phyloP scores from a whole-genome alignment of 2,329 filamentous ascomycete species.

The Cercospora sojina region DNA sequence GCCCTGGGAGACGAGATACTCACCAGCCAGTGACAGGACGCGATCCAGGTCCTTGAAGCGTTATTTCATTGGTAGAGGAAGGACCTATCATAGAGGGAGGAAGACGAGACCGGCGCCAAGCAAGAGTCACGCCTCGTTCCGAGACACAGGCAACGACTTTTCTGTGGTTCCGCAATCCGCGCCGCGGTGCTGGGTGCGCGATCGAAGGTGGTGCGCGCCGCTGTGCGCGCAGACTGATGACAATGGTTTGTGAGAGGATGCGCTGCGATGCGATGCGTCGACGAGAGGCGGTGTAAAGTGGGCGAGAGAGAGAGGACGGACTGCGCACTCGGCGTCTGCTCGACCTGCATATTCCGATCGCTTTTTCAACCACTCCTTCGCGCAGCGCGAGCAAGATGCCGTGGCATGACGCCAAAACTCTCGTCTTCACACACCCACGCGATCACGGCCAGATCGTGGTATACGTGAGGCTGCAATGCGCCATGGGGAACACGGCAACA shows the following conservation, averaged over 20 bases:
- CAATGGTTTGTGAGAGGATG: background rate
- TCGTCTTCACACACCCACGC: constrained; percentile 2
- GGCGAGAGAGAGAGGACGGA: background rate
- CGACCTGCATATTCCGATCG: constrained; percentile 5
- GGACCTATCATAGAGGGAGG: constrained; percentile 13
- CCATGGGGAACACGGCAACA: constrained; percentile 12
- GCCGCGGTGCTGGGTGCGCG: constrained; percentile 1
- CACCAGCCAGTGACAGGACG: constrained; percentile 19
- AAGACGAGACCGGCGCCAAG: background rate
- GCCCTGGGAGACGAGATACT: constrained; percentile 16
- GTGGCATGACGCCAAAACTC: constrained; percentile 2
- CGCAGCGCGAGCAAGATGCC: background rate
- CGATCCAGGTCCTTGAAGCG: constrained; percentile 19
- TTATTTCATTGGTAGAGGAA: constrained; percentile 15
- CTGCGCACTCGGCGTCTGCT: background rate
- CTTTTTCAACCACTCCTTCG: background rate
- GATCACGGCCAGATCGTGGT: background rate
- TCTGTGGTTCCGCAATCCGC: constrained; percentile 2
- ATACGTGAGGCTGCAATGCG: constrained; percentile 20
- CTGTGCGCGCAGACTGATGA: background rate
- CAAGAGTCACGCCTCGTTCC: constrained; percentile 6
- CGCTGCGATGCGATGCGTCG: background rate
- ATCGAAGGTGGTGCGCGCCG: constrained; percentile 2
- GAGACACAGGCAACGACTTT: background rate
- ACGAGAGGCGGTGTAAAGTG: constrained; percentile 2